A percentile compares a stretch with the other conserved stretches of the same genome.
These are phyloP conservation scores for Acanthamoeba healyi DNA, from an alignment of 208 protist genomes.

Conservation along the genomic window DNA sequence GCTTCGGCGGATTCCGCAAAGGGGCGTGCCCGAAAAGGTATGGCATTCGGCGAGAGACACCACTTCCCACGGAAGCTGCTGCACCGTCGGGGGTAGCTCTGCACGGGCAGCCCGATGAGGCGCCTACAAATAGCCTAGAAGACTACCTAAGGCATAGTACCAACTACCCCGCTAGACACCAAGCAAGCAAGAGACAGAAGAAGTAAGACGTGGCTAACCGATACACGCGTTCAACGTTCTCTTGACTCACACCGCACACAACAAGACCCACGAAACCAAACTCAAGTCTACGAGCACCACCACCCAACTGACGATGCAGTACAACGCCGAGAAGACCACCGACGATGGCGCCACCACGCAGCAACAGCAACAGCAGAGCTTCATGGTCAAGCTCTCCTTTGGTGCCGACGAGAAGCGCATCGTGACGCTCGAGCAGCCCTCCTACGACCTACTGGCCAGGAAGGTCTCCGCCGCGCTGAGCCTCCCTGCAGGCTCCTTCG, in stretches of 20 bases:
- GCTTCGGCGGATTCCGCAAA: too few species aligned
- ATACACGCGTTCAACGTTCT: conserved; percentile 50
- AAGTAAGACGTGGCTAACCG: conserved; percentile 74
- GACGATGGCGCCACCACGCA: too few species aligned
- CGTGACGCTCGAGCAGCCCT: neutral
- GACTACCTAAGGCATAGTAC: too few species aligned
- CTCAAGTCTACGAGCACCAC: neutral
- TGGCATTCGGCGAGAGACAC: too few species aligned
- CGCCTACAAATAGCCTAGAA: too few species aligned
- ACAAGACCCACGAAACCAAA: neutral
- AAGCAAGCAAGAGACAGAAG: neutral
- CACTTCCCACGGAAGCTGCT: too few species aligned
- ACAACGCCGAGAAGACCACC: neutral
- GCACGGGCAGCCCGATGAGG: too few species aligned
- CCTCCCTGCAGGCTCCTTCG: neutral
- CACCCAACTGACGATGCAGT: conserved; percentile 48
- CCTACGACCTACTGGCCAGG: neutral
- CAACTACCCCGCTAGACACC: neutral
- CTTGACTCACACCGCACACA: neutral
- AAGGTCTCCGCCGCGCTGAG: neutral
- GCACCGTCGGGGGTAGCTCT: too few species aligned
- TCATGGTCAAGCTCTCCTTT: neutral
- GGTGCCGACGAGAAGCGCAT: neutral
- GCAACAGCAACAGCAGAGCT: conserved; percentile 4
- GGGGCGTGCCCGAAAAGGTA: too few species aligned